phyloP scores from a whole-genome alignment of 306 rosid species.

The Lablab purpureus region DNA sequence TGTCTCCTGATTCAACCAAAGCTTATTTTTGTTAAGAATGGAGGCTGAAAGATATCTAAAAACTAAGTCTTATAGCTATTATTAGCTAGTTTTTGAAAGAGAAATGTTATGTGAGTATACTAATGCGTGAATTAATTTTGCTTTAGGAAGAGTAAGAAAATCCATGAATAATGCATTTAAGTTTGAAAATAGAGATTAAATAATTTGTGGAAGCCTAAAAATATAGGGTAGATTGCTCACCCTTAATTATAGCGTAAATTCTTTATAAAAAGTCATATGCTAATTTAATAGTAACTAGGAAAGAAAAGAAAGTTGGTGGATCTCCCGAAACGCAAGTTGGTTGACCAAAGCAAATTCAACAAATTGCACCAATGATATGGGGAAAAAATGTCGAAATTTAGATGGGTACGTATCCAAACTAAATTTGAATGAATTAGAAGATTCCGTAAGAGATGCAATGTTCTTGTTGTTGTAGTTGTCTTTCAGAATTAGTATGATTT shows the following conservation, averaged over 20 bases:
- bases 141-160: not conserved
- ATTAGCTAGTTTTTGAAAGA: not conserved
- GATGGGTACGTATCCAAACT: not conserved
- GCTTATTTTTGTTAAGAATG: too few relatives aligned
- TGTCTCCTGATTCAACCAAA: too few relatives aligned
- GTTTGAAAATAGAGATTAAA: too few relatives aligned
- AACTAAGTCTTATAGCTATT: too few relatives aligned
- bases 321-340: not conserved
- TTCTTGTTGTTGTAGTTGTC: not conserved
- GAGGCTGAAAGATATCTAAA: too few relatives aligned
- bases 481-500: not conserved
- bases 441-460: not conserved
- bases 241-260: not conserved
- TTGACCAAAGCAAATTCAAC: not conserved
- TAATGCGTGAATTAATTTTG: not conserved
- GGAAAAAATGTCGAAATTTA: not conserved
- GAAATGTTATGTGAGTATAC: not conserved
- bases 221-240: not conserved
- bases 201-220: not conserved
- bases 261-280: not conserved
- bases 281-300: not conserved
- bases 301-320: not conserved
- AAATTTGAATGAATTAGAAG: constrained; percentile 4
- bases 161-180: too few relatives aligned
- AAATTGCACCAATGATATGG: not conserved